Evolutionary conservation across 371 early-diverging fungal genomes (phyloP), one percentile per base, ranked within the genome.

Genomic region (Batrachochytrium dendrobatidis): DNA sequence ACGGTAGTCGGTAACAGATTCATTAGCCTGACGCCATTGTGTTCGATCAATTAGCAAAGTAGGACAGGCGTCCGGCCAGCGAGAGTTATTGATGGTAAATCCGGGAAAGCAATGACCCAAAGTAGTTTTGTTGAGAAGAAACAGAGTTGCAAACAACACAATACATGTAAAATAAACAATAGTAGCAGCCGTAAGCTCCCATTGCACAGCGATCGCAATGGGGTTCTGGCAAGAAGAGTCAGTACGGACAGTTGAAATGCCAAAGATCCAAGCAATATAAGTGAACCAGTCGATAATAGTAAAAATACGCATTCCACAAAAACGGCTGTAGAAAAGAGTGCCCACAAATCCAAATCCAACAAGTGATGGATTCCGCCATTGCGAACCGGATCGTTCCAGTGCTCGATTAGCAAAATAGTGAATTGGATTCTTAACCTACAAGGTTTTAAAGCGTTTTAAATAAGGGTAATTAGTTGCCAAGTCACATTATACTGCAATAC

Each of bases 61-160:
- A 6, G 60, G 60, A 28, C 60, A 59, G 18, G 35, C 32, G 28
- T 44, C 39, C 12, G 60, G 60, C 60, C 60, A 59, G 24, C 49
- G 35, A 30, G 39, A 15, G 34, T 59, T 46, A 43, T 55, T 46
- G 33, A 59, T 24, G 30, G 39, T 20, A 12, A 53, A 55, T 6
- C 60, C 60, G 15, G 60, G 60, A n/a, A 28, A 49, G 28, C 50
- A 52, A 5, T 22, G 18, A 8, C 60, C 60, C 18, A 35, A 34
- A 1, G 17, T 10, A 7, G 34, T 33, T 20, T 54, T 34, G 34
- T 59, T 53, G 29, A 34, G 10, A 20, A 51, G 18, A 53, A 46
- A 59, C 6, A 49, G 20, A 7, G 22, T 17, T n/a, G 49, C 22
- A 59, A 34, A 59, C 33, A 46, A n/a, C 12, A 52, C 22, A 7